Conservation (phyloP, 1,284 basidiomycete species). For the Pseudozyma sp. region DNA sequence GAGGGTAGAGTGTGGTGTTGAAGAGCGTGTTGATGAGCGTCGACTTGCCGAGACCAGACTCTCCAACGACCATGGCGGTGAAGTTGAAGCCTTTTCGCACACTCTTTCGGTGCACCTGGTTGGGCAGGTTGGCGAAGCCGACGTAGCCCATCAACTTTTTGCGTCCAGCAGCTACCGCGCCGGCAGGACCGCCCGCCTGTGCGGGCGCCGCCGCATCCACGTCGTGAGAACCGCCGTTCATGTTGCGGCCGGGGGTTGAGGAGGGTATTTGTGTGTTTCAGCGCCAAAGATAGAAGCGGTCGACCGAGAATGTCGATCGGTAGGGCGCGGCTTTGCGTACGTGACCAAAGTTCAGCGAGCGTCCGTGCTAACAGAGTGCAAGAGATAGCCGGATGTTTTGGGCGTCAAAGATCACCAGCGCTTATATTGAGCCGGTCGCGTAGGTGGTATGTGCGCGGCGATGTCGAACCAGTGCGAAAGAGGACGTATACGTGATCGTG, state of each 20-base stretch:
- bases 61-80: conserved; percentile 67
- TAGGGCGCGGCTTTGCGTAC: no score
- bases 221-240: conserved; percentile 33
- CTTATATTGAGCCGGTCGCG: not conserved
- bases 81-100: conserved; percentile 67
- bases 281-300: not conserved
- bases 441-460: conserved; percentile 8
- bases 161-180: conserved; percentile 24
- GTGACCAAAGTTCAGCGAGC: no score
- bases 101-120: conserved; percentile 66
- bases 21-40: conserved; percentile 68
- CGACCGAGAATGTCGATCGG: no score
- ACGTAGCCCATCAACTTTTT: conserved; percentile 67
- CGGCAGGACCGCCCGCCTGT: conserved; percentile 4
- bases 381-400: no score
- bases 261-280: not conserved
- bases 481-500: conserved; percentile 7
- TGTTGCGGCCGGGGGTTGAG: conserved; percentile 1
- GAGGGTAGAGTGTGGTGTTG: conserved; percentile 67
- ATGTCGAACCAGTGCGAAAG: conserved; percentile 11
- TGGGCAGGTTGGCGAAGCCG: conserved; percentile 67
- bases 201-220: conserved; percentile 18
- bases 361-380: not conserved
- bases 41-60: conserved; percentile 68
- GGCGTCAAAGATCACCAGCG: not conserved